Base-by-base conservation (phyloP, 1,284 basidiomycete species). In the Sphaerobolus stellatus region DNA sequence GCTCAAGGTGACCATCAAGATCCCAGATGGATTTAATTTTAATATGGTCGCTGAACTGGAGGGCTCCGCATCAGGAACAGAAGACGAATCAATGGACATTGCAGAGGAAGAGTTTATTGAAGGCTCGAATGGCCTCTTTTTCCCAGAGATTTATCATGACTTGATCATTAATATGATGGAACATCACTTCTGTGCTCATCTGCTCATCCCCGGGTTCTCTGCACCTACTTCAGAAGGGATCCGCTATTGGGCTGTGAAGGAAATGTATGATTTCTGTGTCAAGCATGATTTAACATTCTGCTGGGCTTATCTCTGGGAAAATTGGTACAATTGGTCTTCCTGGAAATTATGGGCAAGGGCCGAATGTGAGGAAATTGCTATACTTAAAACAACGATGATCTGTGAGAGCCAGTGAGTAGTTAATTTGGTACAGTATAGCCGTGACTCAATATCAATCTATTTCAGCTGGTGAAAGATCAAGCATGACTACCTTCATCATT, bases 281-380 rank as follows among this genome's bases (percentile, higher is more conserved):
- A 43, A 60, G 8, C 40, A 69, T 50, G 59, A 70, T 31, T 52
- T 71, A 1, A 61, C 22, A 1, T 64, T 66, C 27, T 18, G 58
- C 0, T 69, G 68, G 67, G 66, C 69, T 3, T 67, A 71, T 49
- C 56, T 70, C 1, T 70, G 69, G 68, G 67, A 67, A 49, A 69
- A 68, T 44, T 68, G 68, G 66, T 68, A 68, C 51, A 50, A 64
- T 2, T 40, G 22, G 4, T 62, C 54, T 11, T 58, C 63, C 6
- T 71, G 68, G 69, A 60, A 65, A 40, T 59, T 69, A 1, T 69
- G 66, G 65, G 66, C 62, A 2, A 54, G 66, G 4, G 38, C 58
- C 3, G 49, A 31, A n/a, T 47, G 57, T 51, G 16, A 40, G 2
- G 44, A 54, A 33, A 67, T 66, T 13, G 62, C 65, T 9, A 30